Evolutionary conservation across 345 rosid genomes (phyloP), one percentile per base, ranked within the genome.

Genomic region (Clausena lansium): DNA sequence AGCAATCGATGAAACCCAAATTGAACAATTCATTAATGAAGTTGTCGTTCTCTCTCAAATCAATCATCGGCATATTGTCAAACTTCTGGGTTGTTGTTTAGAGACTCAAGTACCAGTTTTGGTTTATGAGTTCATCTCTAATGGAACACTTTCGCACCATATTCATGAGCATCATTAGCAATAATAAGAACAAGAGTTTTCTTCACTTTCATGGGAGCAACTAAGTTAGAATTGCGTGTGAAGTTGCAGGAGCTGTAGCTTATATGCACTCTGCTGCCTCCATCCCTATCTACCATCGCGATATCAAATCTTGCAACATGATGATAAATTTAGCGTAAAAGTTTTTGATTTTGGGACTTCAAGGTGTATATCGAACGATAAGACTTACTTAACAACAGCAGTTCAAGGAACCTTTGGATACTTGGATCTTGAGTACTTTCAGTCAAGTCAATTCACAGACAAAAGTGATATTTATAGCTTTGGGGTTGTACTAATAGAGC

Each of bases 201-300:
- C 50, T 38, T 67, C 39, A 6, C 84, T 84, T 32, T 62, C 78
- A 14, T 74, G 83, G 85, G 81, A 75, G 32, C 32, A 30, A 30
- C 32, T 1, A 30, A 2, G n/a, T n/a, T n/a, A n/a, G n/a, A n/a
- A n/a, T n/a, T n/a, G n/a, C n/a, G n/a, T n/a, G n/a, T n/a, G n/a
- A n/a, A n/a, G n/a, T n/a, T n/a, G n/a, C n/a, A n/a, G n/a, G n/a
- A n/a, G n/a, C n/a, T n/a, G n/a, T n/a, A n/a, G n/a, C n/a, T 30
- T 75, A 52, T 67, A 76, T 82, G 75, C 89, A 86, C 47, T 82
- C 79, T 62, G 75, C 82, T n/a, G 80, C 80, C 72, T 72, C 85
- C 17, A 45, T 67, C 7, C 85, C 87, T 22, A 81, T 81, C 45
- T n/a, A 65, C 77, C 88, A 83, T 41, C 79, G 83, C 1, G 89